Evolutionary conservation across 2,329 filamentous ascomycete genomes (phyloP).

Genomic region (Aspergillus udagawae): DNA sequence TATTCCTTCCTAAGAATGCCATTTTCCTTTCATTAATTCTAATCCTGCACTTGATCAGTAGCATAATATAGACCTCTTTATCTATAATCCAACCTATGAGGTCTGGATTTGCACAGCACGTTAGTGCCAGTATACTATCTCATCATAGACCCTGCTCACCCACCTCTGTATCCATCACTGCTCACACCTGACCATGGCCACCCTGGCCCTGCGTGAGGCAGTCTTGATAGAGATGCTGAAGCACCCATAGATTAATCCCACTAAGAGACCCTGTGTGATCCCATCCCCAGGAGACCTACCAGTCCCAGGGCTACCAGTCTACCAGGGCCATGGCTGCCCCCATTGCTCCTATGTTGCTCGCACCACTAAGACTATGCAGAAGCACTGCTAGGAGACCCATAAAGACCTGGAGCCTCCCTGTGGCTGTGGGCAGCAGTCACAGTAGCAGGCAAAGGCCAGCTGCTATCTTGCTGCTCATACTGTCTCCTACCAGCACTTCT

Average conservation of each 20-base stretch:
- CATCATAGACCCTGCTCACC: neutral
- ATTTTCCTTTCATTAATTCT: too few species aligned
- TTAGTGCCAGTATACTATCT: neutral
- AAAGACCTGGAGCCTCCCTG: neutral
- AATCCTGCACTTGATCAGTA: too few species aligned
- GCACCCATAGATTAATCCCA: neutral
- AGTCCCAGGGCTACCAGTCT: neutral
- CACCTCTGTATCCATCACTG: neutral
- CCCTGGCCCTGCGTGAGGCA: neutral
- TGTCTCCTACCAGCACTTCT: neutral
- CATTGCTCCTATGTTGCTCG: neutral
- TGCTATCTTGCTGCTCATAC: neutral
- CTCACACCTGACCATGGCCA: neutral
- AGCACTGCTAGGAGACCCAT: neutral
- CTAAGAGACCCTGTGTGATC: neutral
- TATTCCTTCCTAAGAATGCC: too few species aligned
- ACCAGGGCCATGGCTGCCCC: neutral
- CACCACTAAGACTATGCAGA: neutral
- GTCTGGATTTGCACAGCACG: slow-evolving; percentile 1
- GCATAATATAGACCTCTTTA: slow-evolving; percentile 4
- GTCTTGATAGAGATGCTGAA: neutral
- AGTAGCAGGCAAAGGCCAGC: too few species aligned
- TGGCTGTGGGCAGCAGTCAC: too few species aligned
- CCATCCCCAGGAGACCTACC: neutral
- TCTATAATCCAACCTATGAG: neutral